These are phyloP conservation scores for Lentinula detonsa DNA, from an alignment of 768 basidiomycete genomes.

Conservation along the genomic window DNA sequence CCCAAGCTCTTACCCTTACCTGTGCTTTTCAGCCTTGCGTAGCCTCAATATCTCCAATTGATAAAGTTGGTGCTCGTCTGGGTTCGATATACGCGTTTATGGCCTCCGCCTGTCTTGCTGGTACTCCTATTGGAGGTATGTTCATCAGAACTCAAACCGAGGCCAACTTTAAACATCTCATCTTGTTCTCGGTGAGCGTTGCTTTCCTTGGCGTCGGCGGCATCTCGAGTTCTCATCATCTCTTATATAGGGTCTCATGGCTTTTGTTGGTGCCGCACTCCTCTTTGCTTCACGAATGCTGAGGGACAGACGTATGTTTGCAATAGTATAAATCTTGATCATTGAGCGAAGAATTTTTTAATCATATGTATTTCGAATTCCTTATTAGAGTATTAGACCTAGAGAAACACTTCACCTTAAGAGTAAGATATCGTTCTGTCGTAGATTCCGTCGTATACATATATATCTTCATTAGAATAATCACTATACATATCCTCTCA, in stretches of 20 bases:
- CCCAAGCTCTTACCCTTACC: neutral
- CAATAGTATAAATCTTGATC: neutral
- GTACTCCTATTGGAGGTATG: slow-evolving; percentile 17
- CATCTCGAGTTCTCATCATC: neutral
- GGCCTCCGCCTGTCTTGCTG: slow-evolving; percentile 18
- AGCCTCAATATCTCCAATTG: slow-evolving; percentile 16
- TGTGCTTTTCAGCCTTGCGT: slow-evolving; percentile 12
- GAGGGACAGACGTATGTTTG: neutral
- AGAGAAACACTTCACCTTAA: neutral
- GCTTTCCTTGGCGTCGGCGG: neutral
- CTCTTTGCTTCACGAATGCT: neutral
- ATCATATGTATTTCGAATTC: neutral
- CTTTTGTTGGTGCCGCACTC: neutral
- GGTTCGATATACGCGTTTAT: slow-evolving; percentile 18
- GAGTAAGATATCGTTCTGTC: neutral
- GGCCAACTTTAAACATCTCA: slow-evolving; percentile 17
- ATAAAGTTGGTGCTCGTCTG: slow-evolving; percentile 20
- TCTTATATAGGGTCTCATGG: neutral
- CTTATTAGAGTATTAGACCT: neutral
- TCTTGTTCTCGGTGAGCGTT: slow-evolving; percentile 18
- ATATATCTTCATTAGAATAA: neutral
- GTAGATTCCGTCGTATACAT: neutral
- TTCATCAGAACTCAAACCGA: slow-evolving; percentile 14
- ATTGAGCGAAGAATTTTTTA: neutral
- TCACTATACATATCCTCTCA: neutral